Conservation (phyloP, 768 basidiomycete species). For the Hericium coralloides region DNA sequence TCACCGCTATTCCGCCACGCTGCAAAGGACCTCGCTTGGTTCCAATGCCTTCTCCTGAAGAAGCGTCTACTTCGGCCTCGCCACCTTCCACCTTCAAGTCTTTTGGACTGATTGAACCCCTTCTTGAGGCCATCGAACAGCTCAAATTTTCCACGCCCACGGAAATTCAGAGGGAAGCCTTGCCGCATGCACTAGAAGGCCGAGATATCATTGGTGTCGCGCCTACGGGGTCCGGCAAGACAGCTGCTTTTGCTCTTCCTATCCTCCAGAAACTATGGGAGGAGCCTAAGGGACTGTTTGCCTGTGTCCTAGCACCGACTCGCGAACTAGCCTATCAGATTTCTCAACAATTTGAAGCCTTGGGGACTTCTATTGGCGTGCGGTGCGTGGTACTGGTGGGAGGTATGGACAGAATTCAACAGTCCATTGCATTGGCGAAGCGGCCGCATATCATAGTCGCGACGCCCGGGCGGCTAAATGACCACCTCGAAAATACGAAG, state of each 20-base stretch:
- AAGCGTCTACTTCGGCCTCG: constrained; percentile 39
- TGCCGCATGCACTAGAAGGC: constrained; percentile 85
- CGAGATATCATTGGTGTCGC: constrained; percentile 98
- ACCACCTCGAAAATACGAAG: constrained; percentile 96
- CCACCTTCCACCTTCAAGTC: constrained; percentile 57
- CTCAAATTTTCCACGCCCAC: constrained; percentile 82
- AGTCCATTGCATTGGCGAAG: constrained; percentile 88
- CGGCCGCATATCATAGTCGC: constrained; percentile 92
- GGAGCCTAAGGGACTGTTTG: constrained; percentile 88
- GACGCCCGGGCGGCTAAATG: constrained; percentile 86
- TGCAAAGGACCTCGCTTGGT: too few relatives aligned
- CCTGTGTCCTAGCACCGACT: constrained; percentile 92
- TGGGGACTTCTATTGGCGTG: constrained; percentile 90
- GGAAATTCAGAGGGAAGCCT: constrained; percentile 76
- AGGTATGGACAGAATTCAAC: constrained; percentile 85
- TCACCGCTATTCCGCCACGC: too few relatives aligned
- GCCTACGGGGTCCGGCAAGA: constrained; percentile 95
- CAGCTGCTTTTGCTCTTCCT: constrained; percentile 92
- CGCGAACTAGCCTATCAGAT: constrained; percentile 98
- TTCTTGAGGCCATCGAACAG: constrained; percentile 77
- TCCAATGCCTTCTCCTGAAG: constrained; percentile 55
- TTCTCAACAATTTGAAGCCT: constrained; percentile 88
- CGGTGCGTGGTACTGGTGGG: constrained; percentile 91
- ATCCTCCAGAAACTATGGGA: constrained; percentile 97
- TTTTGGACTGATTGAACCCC: constrained; percentile 82